Conservation (phyloP, 2,329 filamentous ascomycete species). For the Talaromyces sp. region DNA sequence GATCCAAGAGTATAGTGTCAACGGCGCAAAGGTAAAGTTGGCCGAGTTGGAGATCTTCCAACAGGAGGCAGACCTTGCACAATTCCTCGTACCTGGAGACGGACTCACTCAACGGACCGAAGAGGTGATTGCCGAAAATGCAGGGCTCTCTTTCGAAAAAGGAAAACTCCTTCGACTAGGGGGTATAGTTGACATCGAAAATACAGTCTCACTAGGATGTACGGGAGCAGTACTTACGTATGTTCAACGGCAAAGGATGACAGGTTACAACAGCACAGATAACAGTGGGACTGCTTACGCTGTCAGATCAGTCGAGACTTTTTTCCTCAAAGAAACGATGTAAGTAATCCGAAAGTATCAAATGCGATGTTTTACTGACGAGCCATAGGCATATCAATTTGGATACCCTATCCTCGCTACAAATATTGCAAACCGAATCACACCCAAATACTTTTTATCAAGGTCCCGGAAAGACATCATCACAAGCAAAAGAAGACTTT, state of each 20-base stretch:
- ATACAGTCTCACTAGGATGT: constrained; percentile 72
- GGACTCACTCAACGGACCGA: constrained; percentile 43
- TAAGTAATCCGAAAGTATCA: constrained; percentile 29
- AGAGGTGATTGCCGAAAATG: constrained; percentile 36
- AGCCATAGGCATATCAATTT: constrained; percentile 70
- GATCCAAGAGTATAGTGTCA: constrained; percentile 68
- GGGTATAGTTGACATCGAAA: constrained; percentile 70
- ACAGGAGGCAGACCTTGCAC: constrained; percentile 47
- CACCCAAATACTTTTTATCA: constrained; percentile 79
- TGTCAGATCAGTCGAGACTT: constrained; percentile 68
- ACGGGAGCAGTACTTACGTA: constrained; percentile 82
- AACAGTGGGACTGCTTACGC: constrained; percentile 55
- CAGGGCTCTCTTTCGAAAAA: constrained; percentile 55
- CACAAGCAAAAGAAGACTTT: constrained; percentile 71
- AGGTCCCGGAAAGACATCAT: constrained; percentile 60
- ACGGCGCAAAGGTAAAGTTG: constrained; percentile 64
- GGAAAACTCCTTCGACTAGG: constrained; percentile 66
- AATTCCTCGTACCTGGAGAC: constrained; percentile 62
- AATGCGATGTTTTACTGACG: background rate
- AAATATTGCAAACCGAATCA: constrained; percentile 77
- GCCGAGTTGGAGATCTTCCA: constrained; percentile 55
- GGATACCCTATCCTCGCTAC: constrained; percentile 76
- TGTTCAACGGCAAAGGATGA: constrained; percentile 65
- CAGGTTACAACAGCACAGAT: constrained; percentile 61
- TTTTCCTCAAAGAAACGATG: constrained; percentile 64